Evolutionary conservation across 23 red algal species (phyloP), one percentile per base, ranked within the genome.

Genomic region (Gracilaria vermiculophylla): DNA sequence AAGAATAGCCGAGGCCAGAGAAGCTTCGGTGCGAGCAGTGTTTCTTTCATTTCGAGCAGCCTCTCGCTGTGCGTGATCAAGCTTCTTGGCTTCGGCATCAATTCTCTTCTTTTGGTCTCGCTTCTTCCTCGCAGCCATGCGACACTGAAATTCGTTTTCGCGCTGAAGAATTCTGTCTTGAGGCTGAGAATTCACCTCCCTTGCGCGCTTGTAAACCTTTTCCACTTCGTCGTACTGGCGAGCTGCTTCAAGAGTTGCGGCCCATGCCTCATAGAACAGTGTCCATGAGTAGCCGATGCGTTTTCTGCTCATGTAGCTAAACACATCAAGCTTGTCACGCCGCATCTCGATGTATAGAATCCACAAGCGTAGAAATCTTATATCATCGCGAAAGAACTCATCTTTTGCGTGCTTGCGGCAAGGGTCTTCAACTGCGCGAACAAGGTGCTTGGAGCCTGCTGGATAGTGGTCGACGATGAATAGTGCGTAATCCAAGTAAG

Each of bases 221-320:
- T 98, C 87, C 4, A 92, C 91, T 24, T 72, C 35, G 31, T 93
- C 84, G 42, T 85, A 98, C 29, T 94, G 65, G 2, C 88, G 83
- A 35, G 91, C 79, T 19, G 77, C 74, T 61, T 98, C 96, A 21
- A 98, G 92, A 16, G 94, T 88, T 5, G 85, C 69, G 29, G 96
- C 96, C 82, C 78, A 93, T 9, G 96, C 96, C 53, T 98, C 96
- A 67, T 98, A 98, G 70, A 92, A 92, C 49, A 98, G 66, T 5
- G 92, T 88, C 36, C 83, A 69, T 0, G 76, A 35, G 52, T 78
- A 45, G 1, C 91, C 96, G 56, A 98, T 94, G 17, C 79, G 60
- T 23, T 86, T 66, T 43, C 62, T 33, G 39, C 77, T 78, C 91
- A 94, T 98, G 43, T 87, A 90, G 3, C 42, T 55, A 76, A 98